These are phyloP conservation scores for Dendrobium chrysotoxum DNA, from an alignment of 106 monocot species.

Conservation along the genomic window DNA sequence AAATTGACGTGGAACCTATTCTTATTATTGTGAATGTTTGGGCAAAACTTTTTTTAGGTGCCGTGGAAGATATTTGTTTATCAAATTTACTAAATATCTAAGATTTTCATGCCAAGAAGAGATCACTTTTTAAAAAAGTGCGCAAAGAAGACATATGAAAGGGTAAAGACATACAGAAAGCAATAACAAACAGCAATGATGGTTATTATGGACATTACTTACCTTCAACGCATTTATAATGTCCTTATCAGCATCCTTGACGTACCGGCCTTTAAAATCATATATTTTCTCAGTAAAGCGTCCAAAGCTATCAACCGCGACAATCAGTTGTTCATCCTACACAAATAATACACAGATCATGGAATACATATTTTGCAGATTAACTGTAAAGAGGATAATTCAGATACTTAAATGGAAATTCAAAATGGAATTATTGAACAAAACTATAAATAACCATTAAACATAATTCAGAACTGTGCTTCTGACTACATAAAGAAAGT, in stretches of 20 bases:
- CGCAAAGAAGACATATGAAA: background rate
- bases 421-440: background rate
- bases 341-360: background rate
- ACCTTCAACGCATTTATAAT: conserved; percentile 80
- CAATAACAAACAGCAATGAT: background rate
- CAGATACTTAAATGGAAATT: background rate
- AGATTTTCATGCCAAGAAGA: background rate
- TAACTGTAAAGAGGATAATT: background rate
- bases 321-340: conserved; percentile 70
- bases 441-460: background rate
- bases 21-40: too few relatives aligned
- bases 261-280: conserved; percentile 67
- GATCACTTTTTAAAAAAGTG: background rate
- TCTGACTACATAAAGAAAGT: background rate
- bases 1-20: too few relatives aligned
- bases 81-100: background rate
- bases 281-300: conserved; percentile 68
- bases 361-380: background rate
- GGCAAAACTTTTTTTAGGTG: background rate
- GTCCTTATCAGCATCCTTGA: conserved; percentile 96
- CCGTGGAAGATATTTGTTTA: background rate
- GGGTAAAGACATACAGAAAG: background rate
- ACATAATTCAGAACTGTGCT: background rate
- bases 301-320: conserved; percentile 91
- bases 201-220: conserved; percentile 11